A percentile compares a stretch with the other conserved stretches of the same genome.
These are phyloP conservation scores for Zymoseptoria brevis DNA, from an alignment of 2,329 filamentous ascomycete species.

Conservation along the genomic window DNA sequence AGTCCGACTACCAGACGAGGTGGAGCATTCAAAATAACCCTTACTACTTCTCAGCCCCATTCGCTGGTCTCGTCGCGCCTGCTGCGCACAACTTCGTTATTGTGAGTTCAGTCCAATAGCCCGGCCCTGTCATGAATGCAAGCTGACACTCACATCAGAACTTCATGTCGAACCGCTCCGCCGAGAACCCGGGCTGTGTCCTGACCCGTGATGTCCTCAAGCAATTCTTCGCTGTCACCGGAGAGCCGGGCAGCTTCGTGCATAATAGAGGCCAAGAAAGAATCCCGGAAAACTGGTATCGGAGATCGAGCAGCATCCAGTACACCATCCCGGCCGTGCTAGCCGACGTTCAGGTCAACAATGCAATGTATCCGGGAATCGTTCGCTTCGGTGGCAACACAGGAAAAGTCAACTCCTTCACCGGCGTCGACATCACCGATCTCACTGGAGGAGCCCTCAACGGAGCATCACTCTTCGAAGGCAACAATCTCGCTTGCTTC, in stretches of 20 bases:
- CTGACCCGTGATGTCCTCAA: constrained; percentile 17
- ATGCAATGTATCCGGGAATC: constrained; percentile 19
- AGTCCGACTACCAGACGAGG: not conserved
- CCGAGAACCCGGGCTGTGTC: constrained; percentile 13
- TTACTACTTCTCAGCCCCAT: constrained; percentile 24
- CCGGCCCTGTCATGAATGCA: not conserved
- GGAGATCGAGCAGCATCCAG: not conserved
- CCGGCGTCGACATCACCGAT: constrained; percentile 27
- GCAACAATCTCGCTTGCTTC: not conserved
- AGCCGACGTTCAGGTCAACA: not conserved
- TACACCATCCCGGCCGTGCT: constrained; percentile 7
- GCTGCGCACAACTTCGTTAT: constrained; percentile 16
- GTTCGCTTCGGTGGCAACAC: constrained; percentile 31
- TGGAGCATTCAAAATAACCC: constrained; percentile 23
- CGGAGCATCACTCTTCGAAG: constrained; percentile 5
- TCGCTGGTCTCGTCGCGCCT: constrained; percentile 9
- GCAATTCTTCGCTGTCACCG: constrained; percentile 12
- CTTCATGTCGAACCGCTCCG: constrained; percentile 22
- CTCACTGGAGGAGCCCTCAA: constrained; percentile 38
- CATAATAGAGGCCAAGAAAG: constrained; percentile 1
- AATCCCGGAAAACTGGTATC: constrained; percentile 14
- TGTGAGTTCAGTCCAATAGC: not conserved
- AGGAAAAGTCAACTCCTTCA: constrained; percentile 28
- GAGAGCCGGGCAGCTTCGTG: constrained; percentile 1
- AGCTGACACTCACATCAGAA: not conserved